These are phyloP conservation scores for Penicillium goetzii DNA, from an alignment of 495 filamentous ascomycete species.

Conservation along the genomic window DNA sequence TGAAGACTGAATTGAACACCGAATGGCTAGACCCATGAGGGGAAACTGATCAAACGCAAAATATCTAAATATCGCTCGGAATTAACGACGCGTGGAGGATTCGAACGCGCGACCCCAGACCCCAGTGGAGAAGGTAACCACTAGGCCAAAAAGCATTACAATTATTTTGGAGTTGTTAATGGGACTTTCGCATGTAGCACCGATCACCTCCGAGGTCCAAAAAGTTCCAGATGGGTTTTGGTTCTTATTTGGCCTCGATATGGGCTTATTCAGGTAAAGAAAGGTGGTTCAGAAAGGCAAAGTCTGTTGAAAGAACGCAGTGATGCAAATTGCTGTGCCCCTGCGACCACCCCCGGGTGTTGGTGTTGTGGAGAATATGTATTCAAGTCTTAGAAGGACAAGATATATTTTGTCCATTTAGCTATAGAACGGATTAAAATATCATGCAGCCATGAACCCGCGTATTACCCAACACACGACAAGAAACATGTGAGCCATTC, in stretches of 20 bases:
- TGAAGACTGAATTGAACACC: background rate
- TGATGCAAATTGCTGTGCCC: background rate
- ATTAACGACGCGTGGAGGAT: background rate
- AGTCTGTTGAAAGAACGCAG: background rate
- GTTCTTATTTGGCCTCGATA: background rate
- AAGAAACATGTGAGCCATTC: background rate
- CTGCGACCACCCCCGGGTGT: background rate
- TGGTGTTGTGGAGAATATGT: background rate
- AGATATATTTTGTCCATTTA: background rate
- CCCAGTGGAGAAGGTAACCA: background rate
- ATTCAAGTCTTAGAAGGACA: background rate
- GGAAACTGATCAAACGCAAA: background rate
- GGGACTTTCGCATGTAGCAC: no score
- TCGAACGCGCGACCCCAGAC: background rate
- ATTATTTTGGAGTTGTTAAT: no score
- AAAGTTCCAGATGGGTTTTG: background rate
- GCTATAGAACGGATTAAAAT: background rate
- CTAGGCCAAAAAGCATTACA: background rate
- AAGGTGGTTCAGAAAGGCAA: background rate
- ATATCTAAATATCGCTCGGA: conserved; percentile 1
- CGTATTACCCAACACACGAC: background rate
- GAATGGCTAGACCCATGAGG: background rate
- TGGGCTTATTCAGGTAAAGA: background rate
- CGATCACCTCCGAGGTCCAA: background rate
- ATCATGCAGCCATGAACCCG: background rate